Evolutionary conservation across 352 stramenopile genomes (phyloP).

Genomic region (Phytopythium aichiense): DNA sequence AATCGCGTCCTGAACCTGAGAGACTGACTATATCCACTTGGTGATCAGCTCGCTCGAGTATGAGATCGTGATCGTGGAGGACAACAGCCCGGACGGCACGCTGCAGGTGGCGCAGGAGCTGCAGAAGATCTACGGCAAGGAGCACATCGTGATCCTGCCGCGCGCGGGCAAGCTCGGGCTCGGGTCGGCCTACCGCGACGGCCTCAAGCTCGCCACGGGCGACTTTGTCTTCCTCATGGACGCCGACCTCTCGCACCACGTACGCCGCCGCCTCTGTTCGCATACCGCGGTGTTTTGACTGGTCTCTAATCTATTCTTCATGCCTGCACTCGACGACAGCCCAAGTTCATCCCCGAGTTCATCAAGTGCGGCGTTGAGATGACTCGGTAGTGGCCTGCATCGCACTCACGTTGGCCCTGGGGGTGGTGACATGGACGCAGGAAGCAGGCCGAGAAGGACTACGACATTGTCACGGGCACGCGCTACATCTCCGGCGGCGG

Average conservation of each 20-base stretch:
- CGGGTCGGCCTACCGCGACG: slow-evolving; percentile 96
- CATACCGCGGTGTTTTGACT: not conserved
- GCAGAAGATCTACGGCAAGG: slow-evolving; percentile 89
- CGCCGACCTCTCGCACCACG: slow-evolving; percentile 97
- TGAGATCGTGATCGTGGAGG: slow-evolving; percentile 98
- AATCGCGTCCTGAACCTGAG: not conserved
- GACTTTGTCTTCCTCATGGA: slow-evolving; percentile 98
- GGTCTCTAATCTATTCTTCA: not conserved
- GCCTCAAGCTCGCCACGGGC: slow-evolving; percentile 89
- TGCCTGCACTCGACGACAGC: slow-evolving; percentile 30
- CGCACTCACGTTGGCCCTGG: not conserved
- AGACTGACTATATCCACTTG: not conserved
- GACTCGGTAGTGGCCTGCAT: not conserved
- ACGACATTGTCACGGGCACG: slow-evolving; percentile 96
- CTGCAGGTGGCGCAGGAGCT: slow-evolving; percentile 91
- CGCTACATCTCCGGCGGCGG: slow-evolving; percentile 92
- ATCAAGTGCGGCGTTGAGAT: slow-evolving; percentile 43
- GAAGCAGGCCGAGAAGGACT: slow-evolving; percentile 66
- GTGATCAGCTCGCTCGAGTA: slow-evolving; percentile 78
- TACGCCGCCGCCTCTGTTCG: slow-evolving; percentile 14
- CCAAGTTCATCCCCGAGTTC: slow-evolving; percentile 96
- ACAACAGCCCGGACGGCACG: slow-evolving; percentile 96
- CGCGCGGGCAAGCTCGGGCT: slow-evolving; percentile 95
- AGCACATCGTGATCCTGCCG: slow-evolving; percentile 92
- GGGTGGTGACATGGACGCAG: slow-evolving; percentile 14